Evolutionary conservation across 1,139 yeast genomes (phyloP), one percentile per base, ranked within the genome.

Genomic region (Candida dubliniensis): DNA sequence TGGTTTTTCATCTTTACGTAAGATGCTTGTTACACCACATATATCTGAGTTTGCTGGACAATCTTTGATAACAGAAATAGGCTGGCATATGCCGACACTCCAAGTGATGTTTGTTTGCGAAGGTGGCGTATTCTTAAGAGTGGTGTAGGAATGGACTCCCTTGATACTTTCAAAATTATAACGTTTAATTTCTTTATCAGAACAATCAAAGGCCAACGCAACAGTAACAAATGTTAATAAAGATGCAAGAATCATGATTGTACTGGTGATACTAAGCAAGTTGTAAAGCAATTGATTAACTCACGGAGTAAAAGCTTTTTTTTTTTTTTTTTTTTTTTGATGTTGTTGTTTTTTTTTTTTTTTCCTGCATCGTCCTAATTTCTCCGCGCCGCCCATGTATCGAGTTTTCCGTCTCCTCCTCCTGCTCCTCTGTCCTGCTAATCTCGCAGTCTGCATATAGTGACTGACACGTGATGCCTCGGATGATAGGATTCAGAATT

Each of bases 41-140:
- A 85, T 61, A 51, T 87, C 87, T 1, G 90, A 79, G 51, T 84
- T 82, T 41, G 68, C 67, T 0, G 89, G 86, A 63, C 96, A 89
- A 24, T 67, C 67, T 3, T 65, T 64, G 5, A 69, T 61, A 30
- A 63, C 66, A 25, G 65, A 60, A 26, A 77, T 63, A 8, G 78
- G 67, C 37, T 77, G 81, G 64, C 96, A 88, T 10, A 89, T 72
- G 38, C 88, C 85, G 40, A 90, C 56, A 56, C 73, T 79, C 91
- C 96, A 87, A 3, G 79, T 73, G 32, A 74, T 64, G 42, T 71
- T 74, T 2, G 88, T 81, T 36, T 64, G 68, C 5, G 91, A 77
- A 2, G 98, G 98, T 24, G 97, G 97, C 11, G 96, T 87, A 40
- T 76, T 77, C 36, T 63, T 67, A 29, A 70, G 55, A 4, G 57